A percentile compares a stretch with the other conserved stretches of the same genome.
Conservation (phyloP, 768 basidiomycete species). For the Tricholomella constricta region DNA sequence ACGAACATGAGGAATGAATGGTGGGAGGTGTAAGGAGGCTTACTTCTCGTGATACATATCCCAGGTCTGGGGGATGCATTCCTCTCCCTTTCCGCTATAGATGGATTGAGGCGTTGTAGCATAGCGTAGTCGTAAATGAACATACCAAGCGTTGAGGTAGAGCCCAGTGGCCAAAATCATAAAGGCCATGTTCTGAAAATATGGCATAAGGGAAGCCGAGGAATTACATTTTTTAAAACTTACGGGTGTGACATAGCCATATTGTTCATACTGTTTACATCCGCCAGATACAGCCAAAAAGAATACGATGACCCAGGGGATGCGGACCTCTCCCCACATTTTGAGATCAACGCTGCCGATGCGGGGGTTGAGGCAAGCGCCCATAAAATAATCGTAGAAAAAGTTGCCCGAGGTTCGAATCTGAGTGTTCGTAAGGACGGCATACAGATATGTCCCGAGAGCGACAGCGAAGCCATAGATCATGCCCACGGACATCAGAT, state of each 20-base stretch:
- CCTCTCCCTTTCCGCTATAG: conserved; percentile 83
- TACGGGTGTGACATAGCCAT: conserved; percentile 91
- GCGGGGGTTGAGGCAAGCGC: conserved; percentile 90
- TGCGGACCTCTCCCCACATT: conserved; percentile 98
- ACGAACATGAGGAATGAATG: conserved; percentile 1
- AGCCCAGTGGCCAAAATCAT: conserved; percentile 95
- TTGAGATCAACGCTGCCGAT: conserved; percentile 92
- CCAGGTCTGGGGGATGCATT: conserved; percentile 97
- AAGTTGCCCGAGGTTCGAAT: conserved; percentile 95
- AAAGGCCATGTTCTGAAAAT: conserved; percentile 85
- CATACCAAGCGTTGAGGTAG: conserved; percentile 94
- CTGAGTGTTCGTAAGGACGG: conserved; percentile 74
- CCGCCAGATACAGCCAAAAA: conserved; percentile 89
- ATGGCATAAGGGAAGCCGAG: background rate
- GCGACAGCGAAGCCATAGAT: conserved; percentile 86
- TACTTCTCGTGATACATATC: conserved; percentile 99
- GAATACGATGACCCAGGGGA: conserved; percentile 97
- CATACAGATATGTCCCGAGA: conserved; percentile 77
- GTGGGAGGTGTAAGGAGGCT: conserved; percentile 15
- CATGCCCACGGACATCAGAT: conserved; percentile 94
- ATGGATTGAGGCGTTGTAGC: conserved; percentile 10
- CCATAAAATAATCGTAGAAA: conserved; percentile 97
- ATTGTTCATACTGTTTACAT: conserved; percentile 92
- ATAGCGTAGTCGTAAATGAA: background rate
- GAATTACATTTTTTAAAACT: conserved; percentile 25